phyloP scores from a whole-genome alignment of 495 filamentous ascomycete genomes.

The Aspergillus biplanus region DNA sequence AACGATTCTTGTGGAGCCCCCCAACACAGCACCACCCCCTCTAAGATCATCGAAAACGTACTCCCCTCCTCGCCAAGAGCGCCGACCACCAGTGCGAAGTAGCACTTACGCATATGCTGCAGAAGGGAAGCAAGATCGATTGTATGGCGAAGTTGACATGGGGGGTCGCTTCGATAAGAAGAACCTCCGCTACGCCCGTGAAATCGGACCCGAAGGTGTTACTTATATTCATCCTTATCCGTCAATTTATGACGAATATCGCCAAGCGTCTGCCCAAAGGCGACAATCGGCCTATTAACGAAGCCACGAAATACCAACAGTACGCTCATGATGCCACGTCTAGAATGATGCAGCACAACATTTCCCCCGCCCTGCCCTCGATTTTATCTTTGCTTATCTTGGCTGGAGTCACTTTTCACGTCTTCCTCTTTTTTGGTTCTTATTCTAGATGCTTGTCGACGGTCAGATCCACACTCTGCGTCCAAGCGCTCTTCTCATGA shows the following conservation, averaged over 20 bases:
- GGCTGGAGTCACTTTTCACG: not conserved
- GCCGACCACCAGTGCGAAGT: conserved; percentile 23
- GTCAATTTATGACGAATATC: conserved; percentile 23
- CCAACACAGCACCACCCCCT: conserved; percentile 27
- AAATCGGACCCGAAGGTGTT: conserved; percentile 17
- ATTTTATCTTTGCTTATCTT: not conserved
- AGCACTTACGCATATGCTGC: conserved; percentile 27
- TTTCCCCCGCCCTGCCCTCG: not conserved
- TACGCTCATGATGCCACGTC: not conserved
- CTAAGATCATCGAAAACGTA: conserved; percentile 24
- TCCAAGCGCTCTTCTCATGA: not conserved
- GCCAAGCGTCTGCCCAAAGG: conserved; percentile 24
- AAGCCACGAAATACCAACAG: conserved; percentile 22
- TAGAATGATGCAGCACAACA: not conserved
- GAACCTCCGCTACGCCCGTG: conserved; percentile 20
- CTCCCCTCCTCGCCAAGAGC: conserved; percentile 26
- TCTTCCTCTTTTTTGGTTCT: not conserved
- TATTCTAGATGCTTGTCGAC: conserved; percentile 1
- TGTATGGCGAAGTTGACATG: conserved; percentile 25
- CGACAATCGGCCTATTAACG: conserved; percentile 34
- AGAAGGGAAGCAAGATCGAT: conserved; percentile 15
- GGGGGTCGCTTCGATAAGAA: conserved; percentile 17
- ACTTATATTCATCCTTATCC: conserved; percentile 8
- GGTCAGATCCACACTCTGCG: not conserved
- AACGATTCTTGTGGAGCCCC: conserved; percentile 39